Evolutionary conservation across 305 asterid species (phyloP).

Genomic region (Fraxinus platypoda): DNA sequence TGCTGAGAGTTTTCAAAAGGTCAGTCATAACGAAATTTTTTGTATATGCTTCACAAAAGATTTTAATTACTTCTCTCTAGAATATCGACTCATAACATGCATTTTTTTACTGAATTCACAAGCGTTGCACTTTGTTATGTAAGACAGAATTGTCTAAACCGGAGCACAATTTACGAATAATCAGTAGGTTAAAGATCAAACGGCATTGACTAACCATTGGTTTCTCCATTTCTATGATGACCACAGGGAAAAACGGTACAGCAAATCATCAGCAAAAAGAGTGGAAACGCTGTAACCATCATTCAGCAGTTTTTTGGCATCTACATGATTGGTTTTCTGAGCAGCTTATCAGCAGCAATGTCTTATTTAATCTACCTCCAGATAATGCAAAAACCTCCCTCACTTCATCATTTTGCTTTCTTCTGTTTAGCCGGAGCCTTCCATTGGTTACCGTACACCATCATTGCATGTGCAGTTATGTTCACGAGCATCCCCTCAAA

Average conservation of each 20-base stretch:
- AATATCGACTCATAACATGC: background rate
- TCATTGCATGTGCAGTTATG: conserved; percentile 42
- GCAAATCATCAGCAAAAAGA: conserved; percentile 10
- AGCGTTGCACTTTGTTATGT: background rate
- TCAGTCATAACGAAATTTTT: conserved; percentile 16
- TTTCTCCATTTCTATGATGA: conserved; percentile 4
- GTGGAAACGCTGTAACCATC: conserved; percentile 21
- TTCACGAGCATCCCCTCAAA: conserved; percentile 29
- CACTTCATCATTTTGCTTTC: conserved; percentile 37
- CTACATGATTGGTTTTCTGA: conserved; percentile 49
- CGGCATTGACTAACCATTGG: conserved; percentile 16
- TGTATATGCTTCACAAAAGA: background rate
- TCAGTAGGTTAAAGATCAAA: background rate
- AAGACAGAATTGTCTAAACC: background rate
- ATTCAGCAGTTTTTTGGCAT: conserved; percentile 51
- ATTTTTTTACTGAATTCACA: background rate
- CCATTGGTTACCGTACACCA: conserved; percentile 63
- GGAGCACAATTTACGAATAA: background rate
- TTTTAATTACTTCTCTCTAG: background rate
- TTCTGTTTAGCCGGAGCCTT: conserved; percentile 52
- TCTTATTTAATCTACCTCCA: conserved; percentile 43
- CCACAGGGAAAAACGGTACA: conserved; percentile 31
- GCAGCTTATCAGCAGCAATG: conserved; percentile 57
- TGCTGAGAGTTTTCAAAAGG: conserved; percentile 28
- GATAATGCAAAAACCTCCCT: conserved; percentile 33